phyloP scores from a whole-genome alignment of 139 green algal species.

The Tetraselmis chui region DNA sequence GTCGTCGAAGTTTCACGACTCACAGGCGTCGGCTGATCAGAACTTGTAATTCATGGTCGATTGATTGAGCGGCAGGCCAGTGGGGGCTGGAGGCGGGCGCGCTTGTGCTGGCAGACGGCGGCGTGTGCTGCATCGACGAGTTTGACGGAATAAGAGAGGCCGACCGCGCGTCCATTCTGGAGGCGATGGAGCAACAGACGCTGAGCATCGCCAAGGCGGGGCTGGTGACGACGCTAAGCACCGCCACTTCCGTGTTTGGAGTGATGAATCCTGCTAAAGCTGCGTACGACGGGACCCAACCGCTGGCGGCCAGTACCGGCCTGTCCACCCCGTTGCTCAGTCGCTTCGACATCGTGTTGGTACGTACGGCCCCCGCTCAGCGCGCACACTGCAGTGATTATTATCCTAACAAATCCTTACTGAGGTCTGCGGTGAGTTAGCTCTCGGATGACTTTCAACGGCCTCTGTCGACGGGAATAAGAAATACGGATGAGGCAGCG shows the following conservation, averaged over 20 bases:
- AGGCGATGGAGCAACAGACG: constrained; percentile 95
- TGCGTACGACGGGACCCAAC: constrained; percentile 1
- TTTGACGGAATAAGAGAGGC: constrained; percentile 69
- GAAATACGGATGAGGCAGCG: too few relatives aligned
- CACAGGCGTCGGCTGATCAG: too few relatives aligned
- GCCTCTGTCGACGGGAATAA: too few relatives aligned
- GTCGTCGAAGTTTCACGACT: too few relatives aligned
- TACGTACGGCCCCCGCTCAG: too few relatives aligned
- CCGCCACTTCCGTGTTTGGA: constrained; percentile 58
- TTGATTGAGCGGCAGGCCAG: constrained; percentile 17
- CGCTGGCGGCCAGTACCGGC: constrained; percentile 24
- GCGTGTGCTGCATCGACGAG: constrained; percentile 86
- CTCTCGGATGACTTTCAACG: too few relatives aligned
- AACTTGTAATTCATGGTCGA: too few relatives aligned
- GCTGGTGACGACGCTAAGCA: constrained; percentile 77
- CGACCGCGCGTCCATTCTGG: constrained; percentile 77
- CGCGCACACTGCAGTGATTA: too few relatives aligned
- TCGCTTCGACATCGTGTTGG: constrained; percentile 88
- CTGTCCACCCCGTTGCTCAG: constrained; percentile 51
- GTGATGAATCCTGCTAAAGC: constrained; percentile 59
- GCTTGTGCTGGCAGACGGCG: constrained; percentile 79
- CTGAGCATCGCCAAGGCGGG: constrained; percentile 87
- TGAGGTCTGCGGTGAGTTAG: too few relatives aligned
- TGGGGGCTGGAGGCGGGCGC: constrained; percentile 86
- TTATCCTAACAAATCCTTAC: too few relatives aligned